Evolutionary conservation across 305 asterid species (phyloP).

Genomic region (Fraxinus platypoda): DNA sequence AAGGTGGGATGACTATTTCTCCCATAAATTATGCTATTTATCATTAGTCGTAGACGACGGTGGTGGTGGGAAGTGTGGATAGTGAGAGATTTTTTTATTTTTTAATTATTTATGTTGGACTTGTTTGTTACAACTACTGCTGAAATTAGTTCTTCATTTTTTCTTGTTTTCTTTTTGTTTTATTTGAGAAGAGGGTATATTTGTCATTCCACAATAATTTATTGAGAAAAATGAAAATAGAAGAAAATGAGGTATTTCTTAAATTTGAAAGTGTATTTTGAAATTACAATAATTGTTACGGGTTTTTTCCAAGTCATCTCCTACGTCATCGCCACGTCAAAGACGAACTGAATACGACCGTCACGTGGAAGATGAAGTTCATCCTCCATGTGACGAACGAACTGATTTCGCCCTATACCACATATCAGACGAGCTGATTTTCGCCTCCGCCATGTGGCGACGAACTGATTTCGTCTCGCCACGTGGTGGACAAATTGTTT

Average conservation of each 20-base stretch:
- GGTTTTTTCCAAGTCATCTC: too few species aligned
- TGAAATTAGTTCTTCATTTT: not conserved
- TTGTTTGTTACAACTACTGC: not conserved
- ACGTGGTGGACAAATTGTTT: too few species aligned
- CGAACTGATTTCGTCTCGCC: too few species aligned
- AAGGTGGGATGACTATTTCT: not conserved
- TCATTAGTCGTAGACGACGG: not conserved
- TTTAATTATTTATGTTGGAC: not conserved
- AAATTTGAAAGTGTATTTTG: not conserved
- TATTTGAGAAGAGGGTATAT: not conserved
- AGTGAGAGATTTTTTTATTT: not conserved
- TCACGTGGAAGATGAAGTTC: too few species aligned
- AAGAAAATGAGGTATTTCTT: not conserved
- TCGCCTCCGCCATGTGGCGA: too few species aligned
- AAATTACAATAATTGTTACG: too few species aligned
- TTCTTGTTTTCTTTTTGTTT: not conserved
- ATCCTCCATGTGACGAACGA: too few species aligned
- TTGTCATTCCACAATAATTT: not conserved
- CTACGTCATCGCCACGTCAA: too few species aligned
- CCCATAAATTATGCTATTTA: not conserved
- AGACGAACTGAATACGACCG: too few species aligned
- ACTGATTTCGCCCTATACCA: too few species aligned
- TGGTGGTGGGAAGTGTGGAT: not conserved
- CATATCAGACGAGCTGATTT: too few species aligned
- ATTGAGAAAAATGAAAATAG: not conserved